Conservation (phyloP, 148 eudicot genomes). For the Rhododendron mucronatum region DNA sequence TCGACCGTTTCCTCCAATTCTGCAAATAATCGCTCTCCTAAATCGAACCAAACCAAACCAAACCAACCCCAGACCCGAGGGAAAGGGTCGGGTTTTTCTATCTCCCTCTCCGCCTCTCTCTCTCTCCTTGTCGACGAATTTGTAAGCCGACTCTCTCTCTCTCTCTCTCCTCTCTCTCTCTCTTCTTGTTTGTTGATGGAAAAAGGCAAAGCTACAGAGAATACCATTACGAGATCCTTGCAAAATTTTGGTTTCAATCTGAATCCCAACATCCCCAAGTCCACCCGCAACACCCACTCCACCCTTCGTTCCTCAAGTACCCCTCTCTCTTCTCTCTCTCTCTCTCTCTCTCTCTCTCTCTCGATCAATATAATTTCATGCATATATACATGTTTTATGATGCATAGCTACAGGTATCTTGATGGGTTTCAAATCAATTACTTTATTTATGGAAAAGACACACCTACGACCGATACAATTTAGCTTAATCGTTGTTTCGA, state of each 20-base stretch:
- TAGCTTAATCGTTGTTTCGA: background rate
- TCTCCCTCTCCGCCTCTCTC: background rate
- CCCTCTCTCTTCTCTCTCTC: conserved; percentile 3
- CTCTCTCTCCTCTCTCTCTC: conserved; percentile 7
- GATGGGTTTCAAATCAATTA: background rate
- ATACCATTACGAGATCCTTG: conserved; percentile 28
- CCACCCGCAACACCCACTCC: background rate
- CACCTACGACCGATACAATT: background rate
- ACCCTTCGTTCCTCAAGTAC: conserved; percentile 26
- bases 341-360: background rate
- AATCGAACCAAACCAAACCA: no score
- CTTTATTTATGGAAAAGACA: background rate
- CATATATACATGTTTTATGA: background rate
- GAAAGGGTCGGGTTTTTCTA: background rate
- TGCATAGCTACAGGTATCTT: background rate
- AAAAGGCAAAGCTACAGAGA: conserved; percentile 28
- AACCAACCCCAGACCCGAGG: no score
- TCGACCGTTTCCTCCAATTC: no score
- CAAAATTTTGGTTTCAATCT: conserved; percentile 37
- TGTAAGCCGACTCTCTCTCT: background rate
- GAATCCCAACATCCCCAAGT: conserved; percentile 11
- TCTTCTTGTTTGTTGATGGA: conserved; percentile 32
- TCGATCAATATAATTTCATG: background rate
- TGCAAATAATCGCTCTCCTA: no score
- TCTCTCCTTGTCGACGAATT: background rate